Percentiles rank a stretch among this genome's conserved stretches.
Evolutionary conservation across 441 rosid species (phyloP).

Genomic region (Biscutella laevigata): DNA sequence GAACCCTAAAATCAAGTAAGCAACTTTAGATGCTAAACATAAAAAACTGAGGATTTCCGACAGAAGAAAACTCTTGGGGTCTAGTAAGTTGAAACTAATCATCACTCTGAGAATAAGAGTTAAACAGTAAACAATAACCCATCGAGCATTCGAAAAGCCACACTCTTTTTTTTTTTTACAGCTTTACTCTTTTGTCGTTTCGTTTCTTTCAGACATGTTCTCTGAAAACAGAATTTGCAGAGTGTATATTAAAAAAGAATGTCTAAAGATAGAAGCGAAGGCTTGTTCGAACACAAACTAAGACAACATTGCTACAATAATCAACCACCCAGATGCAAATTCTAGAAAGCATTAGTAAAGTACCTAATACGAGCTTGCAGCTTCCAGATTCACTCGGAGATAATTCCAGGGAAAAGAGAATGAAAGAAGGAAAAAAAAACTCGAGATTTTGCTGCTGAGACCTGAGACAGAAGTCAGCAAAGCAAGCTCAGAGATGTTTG

Average conservation of each 20-base stretch:
- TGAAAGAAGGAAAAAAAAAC: background rate
- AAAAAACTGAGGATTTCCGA: background rate
- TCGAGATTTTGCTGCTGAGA: slow-evolving; percentile 16
- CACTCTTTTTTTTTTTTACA: background rate
- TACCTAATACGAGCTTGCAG: slow-evolving; percentile 18
- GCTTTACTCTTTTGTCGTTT: slow-evolving; percentile 20
- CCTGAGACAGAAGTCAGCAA: too few species aligned
- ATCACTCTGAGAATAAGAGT: background rate
- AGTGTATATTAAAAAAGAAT: slow-evolving; percentile 22
- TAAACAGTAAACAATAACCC: slow-evolving; percentile 16
- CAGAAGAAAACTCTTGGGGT: background rate
- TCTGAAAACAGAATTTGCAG: slow-evolving; percentile 12
- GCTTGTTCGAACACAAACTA: slow-evolving; percentile 5
- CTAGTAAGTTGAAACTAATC: slow-evolving; percentile 1
- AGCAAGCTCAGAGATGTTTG: slow-evolving; percentile 15
- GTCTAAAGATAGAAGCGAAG: slow-evolving; percentile 14
- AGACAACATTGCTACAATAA: background rate
- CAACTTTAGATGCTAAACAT: background rate
- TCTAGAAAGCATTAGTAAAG: background rate
- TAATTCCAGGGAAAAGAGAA: background rate
- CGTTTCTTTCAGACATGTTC: slow-evolving; percentile 8
- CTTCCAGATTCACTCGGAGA: slow-evolving; percentile 16
- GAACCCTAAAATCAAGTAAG: slow-evolving; percentile 25
- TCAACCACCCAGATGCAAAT: slow-evolving; percentile 18
- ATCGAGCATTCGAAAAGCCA: slow-evolving; percentile 29